phyloP scores from a whole-genome alignment of 768 basidiomycete species.

The Suillus lakei region DNA sequence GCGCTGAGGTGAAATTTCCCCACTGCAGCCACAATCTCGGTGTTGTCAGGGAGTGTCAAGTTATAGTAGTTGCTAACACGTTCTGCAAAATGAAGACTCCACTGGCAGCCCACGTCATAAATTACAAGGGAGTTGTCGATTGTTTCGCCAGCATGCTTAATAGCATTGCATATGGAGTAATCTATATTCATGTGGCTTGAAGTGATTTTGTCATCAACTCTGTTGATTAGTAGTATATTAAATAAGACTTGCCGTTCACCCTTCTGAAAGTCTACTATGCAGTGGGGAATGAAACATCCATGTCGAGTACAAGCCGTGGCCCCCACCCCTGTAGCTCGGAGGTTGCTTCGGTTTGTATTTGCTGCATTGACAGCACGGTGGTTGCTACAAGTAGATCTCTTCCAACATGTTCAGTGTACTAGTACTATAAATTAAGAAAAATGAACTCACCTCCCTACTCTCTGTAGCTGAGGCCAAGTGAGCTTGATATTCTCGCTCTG shows the following conservation, averaged over 20 bases:
- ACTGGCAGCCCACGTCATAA: conserved; percentile 38
- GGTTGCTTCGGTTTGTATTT: too few relatives aligned
- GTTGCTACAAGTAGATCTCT: too few relatives aligned
- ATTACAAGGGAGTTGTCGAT: conserved; percentile 18
- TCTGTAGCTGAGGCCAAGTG: conserved; percentile 21
- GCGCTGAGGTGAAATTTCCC: conserved; percentile 32
- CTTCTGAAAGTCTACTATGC: conserved; percentile 35
- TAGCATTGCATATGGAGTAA: conserved; percentile 25
- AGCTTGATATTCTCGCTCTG: conserved; percentile 16
- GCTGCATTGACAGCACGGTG: too few relatives aligned
- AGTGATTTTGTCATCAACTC: neutral
- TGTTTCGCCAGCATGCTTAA: conserved; percentile 14
- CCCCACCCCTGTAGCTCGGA: too few relatives aligned
- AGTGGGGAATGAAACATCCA: too few relatives aligned
- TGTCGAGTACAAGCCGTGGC: too few relatives aligned
- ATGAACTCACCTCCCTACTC: conserved; percentile 14
- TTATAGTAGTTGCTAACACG: neutral
- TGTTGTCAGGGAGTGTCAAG: neutral
- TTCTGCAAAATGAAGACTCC: conserved; percentile 18
- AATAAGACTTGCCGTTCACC: conserved; percentile 26
- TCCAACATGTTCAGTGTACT: too few relatives aligned
- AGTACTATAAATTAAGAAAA: too few relatives aligned
- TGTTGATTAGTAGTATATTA: too few relatives aligned
- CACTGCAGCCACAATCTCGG: conserved; percentile 23
- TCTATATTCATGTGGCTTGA: conserved; percentile 34